These are phyloP conservation scores for Elaeagnus macrophylla DNA, from an alignment of 306 rosid species.

Conservation along the genomic window DNA sequence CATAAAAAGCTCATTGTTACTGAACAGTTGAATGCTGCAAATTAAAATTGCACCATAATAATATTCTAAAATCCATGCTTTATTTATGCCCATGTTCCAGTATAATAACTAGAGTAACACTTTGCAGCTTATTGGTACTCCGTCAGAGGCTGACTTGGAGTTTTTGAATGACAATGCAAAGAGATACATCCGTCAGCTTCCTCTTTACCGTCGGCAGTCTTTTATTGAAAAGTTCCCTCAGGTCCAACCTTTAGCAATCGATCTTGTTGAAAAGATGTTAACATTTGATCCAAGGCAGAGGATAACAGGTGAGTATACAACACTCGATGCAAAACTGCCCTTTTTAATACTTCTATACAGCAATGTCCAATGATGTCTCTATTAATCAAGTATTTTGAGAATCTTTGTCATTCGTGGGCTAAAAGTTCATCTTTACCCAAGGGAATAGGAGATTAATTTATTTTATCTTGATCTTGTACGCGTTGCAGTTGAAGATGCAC, in stretches of 20 bases:
- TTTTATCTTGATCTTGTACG: conserved; percentile 3
- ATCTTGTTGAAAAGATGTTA: conserved; percentile 94
- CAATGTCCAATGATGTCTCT: background rate
- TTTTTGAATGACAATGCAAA: conserved; percentile 93
- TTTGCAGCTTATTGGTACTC: conserved; percentile 95
- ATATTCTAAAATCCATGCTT: background rate
- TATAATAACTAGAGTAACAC: conserved; percentile 9
- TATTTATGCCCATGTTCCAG: conserved; percentile 2
- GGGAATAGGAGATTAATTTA: too few relatives aligned
- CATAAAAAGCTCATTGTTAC: too few relatives aligned
- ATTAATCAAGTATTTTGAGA: background rate
- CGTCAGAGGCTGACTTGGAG: conserved; percentile 83
- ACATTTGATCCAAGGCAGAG: conserved; percentile 87
- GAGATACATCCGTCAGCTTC: conserved; percentile 82
- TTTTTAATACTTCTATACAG: background rate
- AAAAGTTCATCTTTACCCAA: background rate
- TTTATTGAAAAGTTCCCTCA: conserved; percentile 85
- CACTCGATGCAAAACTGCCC: background rate
- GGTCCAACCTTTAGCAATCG: conserved; percentile 88
- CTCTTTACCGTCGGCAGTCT: conserved; percentile 68
- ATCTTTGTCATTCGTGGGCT: background rate
- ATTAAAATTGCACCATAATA: background rate
- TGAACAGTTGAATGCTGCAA: too few relatives aligned
- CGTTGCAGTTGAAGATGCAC: conserved; percentile 75
- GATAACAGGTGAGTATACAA: conserved; percentile 64